Evolutionary conservation across 306 rosid genomes (phyloP).

Genomic region (Clitoria ternatea): DNA sequence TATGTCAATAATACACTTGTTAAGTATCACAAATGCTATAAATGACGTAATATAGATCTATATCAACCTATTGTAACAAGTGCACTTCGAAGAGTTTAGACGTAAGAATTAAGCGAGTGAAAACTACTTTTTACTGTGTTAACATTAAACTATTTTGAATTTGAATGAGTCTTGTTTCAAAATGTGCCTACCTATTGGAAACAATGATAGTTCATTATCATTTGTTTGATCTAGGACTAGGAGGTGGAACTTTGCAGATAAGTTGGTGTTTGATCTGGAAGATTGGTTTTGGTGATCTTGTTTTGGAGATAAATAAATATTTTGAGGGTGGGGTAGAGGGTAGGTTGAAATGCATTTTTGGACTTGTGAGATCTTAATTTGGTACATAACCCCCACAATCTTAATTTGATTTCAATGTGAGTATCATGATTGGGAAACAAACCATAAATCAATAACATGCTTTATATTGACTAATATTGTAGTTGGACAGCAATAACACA

Average conservation of each 20-base stretch:
- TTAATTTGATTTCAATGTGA: not conserved
- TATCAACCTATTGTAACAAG: too few species aligned
- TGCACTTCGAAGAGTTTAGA: too few species aligned
- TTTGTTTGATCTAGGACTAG: not conserved
- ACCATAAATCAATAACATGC: not conserved
- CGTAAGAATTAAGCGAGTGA: too few species aligned
- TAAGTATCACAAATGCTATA: too few species aligned
- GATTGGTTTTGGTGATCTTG: too few species aligned
- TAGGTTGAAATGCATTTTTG: not conserved
- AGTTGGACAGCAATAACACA: conserved; percentile 85
- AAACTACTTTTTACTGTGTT: too few species aligned
- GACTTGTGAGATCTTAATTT: not conserved
- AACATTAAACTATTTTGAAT: not conserved
- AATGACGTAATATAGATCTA: too few species aligned
- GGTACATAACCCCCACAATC: not conserved
- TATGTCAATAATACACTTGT: too few species aligned
- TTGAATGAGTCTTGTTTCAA: not conserved
- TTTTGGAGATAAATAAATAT: not conserved
- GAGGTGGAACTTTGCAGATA: too few species aligned
- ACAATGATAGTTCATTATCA: not conserved
- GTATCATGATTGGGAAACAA: conserved; percentile 14
- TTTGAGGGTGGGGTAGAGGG: not conserved
- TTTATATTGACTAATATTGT: conserved; percentile 20
- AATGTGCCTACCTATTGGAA: not conserved
- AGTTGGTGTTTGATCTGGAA: too few species aligned